Evolutionary conservation across 1,284 basidiomycete genomes (phyloP).

Genomic region (Ustilago lituana): DNA sequence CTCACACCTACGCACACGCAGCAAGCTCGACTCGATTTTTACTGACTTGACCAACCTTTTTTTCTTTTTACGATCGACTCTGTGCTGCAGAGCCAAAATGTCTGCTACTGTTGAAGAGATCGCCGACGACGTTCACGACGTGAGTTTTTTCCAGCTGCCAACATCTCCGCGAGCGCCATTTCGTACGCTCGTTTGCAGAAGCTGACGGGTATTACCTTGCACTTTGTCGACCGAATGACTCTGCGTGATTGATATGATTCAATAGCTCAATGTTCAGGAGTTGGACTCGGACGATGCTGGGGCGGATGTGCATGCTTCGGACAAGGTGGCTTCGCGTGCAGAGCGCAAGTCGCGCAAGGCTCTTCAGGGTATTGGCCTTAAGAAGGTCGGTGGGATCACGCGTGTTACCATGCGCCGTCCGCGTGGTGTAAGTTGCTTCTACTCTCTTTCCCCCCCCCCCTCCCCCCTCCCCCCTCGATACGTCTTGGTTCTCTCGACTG

Average conservation of each 20-base stretch:
- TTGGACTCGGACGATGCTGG: conserved; percentile 73
- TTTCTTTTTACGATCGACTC: too few species aligned
- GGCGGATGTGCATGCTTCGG: conserved; percentile 80
- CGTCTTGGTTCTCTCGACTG: conserved; percentile 5
- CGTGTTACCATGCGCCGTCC: conserved; percentile 92
- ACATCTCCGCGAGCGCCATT: too few species aligned
- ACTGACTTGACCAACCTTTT: conserved; percentile 11
- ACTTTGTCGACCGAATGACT: neutral
- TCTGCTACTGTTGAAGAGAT: conserved; percentile 79
- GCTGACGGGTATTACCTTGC: too few species aligned
- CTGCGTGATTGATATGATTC: conserved; percentile 45
- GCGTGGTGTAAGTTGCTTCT: conserved; percentile 78
- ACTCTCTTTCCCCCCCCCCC: too few species aligned
- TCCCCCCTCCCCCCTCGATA: neutral
- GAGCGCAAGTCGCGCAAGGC: conserved; percentile 67
- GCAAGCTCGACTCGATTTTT: too few species aligned
- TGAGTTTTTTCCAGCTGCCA: conserved; percentile 68
- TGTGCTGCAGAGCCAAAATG: too few species aligned
- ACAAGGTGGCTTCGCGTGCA: conserved; percentile 81
- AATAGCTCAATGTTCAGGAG: conserved; percentile 68
- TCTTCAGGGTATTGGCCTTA: conserved; percentile 69
- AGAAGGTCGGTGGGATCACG: conserved; percentile 90
- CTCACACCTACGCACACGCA: too few species aligned
- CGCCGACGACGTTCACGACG: conserved; percentile 72
- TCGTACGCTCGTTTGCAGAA: too few species aligned